Evolutionary conservation across 306 rosid genomes (phyloP).

Genomic region (Psophocarpus tetragonolobus): DNA sequence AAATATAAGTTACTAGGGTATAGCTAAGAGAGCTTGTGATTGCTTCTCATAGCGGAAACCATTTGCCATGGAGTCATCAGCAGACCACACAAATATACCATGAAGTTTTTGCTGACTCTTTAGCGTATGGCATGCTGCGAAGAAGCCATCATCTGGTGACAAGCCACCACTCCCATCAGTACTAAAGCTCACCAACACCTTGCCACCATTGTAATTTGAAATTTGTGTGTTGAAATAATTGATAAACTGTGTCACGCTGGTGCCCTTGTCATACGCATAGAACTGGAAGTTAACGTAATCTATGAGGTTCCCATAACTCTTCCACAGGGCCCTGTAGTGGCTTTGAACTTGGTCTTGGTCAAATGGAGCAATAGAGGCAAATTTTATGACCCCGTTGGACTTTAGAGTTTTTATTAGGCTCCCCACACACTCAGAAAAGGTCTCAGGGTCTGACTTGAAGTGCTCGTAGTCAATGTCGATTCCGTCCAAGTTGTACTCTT

Average conservation of each 20-base stretch:
- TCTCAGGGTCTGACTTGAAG: constrained; percentile 54
- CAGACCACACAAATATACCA: constrained; percentile 84
- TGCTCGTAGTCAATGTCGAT: constrained; percentile 82
- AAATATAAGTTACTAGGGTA: constrained; percentile 29
- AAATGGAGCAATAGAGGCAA: constrained; percentile 84
- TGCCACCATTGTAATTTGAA: constrained; percentile 64
- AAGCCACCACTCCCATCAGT: constrained; percentile 70
- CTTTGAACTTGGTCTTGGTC: constrained; percentile 63
- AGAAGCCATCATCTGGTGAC: constrained; percentile 60
- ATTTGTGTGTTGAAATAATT: constrained; percentile 58
- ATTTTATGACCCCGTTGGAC: constrained; percentile 48
- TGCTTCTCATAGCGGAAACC: constrained; percentile 70
- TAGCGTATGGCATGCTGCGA: constrained; percentile 54
- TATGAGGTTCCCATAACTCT: constrained; percentile 54
- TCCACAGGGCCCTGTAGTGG: constrained; percentile 75
- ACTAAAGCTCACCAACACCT: constrained; percentile 64
- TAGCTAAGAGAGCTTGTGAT: constrained; percentile 64
- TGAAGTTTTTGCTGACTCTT: constrained; percentile 51
- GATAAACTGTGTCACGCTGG: constrained; percentile 60
- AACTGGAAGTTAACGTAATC: constrained; percentile 88
- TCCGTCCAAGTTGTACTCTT: constrained; percentile 60
- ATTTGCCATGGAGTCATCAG: constrained; percentile 73
- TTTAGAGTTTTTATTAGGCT: constrained; percentile 56
- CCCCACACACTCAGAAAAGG: constrained; percentile 71
- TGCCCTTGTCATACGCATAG: constrained; percentile 71